Conservation (phyloP, 192 early-diverging fungal genomes). For the Lunasporangiospora selenospora region DNA sequence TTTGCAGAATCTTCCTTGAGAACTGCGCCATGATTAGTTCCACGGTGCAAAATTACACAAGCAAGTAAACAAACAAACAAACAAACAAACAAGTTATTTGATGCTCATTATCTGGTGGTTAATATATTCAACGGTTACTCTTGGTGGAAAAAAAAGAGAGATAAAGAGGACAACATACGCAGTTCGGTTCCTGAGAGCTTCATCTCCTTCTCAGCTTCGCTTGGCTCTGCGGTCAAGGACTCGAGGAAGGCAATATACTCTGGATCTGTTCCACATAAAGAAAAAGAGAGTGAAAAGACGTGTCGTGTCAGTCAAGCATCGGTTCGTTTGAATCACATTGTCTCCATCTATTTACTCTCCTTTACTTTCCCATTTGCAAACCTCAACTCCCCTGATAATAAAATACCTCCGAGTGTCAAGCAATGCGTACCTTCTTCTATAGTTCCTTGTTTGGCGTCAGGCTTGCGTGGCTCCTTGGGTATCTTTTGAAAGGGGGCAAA, state of each 20-base stretch:
- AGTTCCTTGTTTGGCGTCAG: constrained; percentile 75
- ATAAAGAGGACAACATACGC: constrained; percentile 52
- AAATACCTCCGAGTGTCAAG: background rate
- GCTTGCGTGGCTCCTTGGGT: constrained; percentile 68
- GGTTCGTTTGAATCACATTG: too few species aligned
- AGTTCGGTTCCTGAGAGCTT: constrained; percentile 57
- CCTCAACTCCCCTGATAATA: too few species aligned
- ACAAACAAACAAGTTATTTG: too few species aligned
- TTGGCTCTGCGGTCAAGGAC: constrained; percentile 61
- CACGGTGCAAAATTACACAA: too few species aligned
- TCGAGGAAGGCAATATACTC: constrained; percentile 81
- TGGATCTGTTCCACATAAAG: too few species aligned
- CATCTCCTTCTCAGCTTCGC: constrained; percentile 49
- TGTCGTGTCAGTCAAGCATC: too few species aligned
- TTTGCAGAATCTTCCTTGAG: constrained; percentile 49
- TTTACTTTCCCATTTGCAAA: too few species aligned
- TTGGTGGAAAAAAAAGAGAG: constrained; percentile 19
- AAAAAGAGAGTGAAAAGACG: too few species aligned
- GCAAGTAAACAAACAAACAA: background rate
- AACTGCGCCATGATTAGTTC: constrained; percentile 24
- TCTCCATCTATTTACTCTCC: too few species aligned
- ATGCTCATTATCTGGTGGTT: too few species aligned
- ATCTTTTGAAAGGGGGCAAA: constrained; percentile 81
- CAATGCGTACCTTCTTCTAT: constrained; percentile 69
- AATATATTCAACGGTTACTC: too few species aligned